Percentiles rank a stretch among this genome's conserved stretches.
These are phyloP conservation scores for Jacaranda mimosifolia DNA, from an alignment of 257 asterid genomes.

Conservation along the genomic window DNA sequence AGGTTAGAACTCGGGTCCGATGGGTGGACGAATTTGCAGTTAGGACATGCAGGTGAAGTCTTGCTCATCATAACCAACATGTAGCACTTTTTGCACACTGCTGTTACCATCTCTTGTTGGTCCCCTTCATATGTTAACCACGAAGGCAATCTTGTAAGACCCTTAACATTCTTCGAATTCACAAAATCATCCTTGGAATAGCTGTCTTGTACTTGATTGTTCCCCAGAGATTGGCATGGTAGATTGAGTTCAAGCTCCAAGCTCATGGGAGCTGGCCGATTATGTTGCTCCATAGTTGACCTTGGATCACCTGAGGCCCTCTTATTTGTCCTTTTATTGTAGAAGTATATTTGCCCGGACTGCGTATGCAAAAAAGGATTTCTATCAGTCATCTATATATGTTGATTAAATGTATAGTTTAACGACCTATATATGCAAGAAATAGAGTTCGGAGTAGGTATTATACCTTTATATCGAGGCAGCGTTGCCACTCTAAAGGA, in stretches of 20 bases:
- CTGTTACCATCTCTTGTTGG: conserved; percentile 75
- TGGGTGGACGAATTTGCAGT: conserved; percentile 75
- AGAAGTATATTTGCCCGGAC: conserved; percentile 73
- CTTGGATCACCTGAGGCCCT: conserved; percentile 59
- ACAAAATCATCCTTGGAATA: conserved; percentile 12
- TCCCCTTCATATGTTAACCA: conserved; percentile 69
- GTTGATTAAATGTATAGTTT: background rate
- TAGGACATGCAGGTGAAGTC: conserved; percentile 75
- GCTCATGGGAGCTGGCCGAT: conserved; percentile 52
- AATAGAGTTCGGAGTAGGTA: background rate
- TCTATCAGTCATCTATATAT: background rate
- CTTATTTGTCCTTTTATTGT: conserved; percentile 63
- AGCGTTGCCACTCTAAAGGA: conserved; percentile 77
- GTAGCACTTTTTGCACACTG: conserved; percentile 80
- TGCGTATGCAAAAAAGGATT: conserved; percentile 26
- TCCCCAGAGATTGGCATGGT: conserved; percentile 52
- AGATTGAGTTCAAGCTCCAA: conserved; percentile 79
- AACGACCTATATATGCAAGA: too few relatives aligned
- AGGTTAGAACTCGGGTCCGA: conserved; percentile 43
- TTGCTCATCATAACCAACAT: conserved; percentile 81
- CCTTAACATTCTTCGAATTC: conserved; percentile 18
- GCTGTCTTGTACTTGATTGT: conserved; percentile 32
- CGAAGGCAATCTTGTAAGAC: conserved; percentile 55
- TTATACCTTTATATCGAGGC: conserved; percentile 72
- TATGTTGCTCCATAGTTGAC: conserved; percentile 35